These are phyloP conservation scores for Hymenoscyphus repandus DNA, from an alignment of 2,329 filamentous ascomycete genomes.

Conservation along the genomic window DNA sequence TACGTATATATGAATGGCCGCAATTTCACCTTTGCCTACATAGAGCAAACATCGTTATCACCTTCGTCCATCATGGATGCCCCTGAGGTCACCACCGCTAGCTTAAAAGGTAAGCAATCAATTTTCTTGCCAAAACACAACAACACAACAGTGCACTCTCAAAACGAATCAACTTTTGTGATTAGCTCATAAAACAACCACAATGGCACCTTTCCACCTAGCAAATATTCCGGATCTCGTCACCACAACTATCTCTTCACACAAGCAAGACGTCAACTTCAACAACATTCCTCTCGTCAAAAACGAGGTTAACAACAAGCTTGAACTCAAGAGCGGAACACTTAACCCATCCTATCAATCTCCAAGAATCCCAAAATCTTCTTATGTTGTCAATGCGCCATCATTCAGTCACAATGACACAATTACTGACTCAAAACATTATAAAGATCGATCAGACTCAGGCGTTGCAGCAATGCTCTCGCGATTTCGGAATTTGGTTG, in stretches of 20 bases:
- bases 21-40: neutral
- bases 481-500: conserved; percentile 40
- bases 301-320: neutral
- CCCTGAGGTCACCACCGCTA: conserved; percentile 22
- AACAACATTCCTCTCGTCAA: neutral
- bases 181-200: too few relatives aligned
- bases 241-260: neutral
- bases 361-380: neutral
- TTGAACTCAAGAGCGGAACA: too few relatives aligned
- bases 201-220: neutral
- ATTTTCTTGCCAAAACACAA: neutral
- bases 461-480: conserved; percentile 41
- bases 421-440: conserved; percentile 10
- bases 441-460: conserved; percentile 41
- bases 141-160: neutral
- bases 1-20: neutral
- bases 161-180: too few relatives aligned
- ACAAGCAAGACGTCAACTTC: neutral
- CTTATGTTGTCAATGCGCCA: neutral
- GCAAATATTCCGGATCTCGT: neutral
- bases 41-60: neutral
- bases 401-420: neutral
- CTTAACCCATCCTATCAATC: neutral
- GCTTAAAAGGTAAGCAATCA: conserved; percentile 26
- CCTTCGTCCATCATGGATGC: conserved; percentile 23